Evolutionary conservation across 371 early-diverging fungal species (phyloP), one percentile per base, ranked within the genome.

Genomic region (Mortierella sp.): DNA sequence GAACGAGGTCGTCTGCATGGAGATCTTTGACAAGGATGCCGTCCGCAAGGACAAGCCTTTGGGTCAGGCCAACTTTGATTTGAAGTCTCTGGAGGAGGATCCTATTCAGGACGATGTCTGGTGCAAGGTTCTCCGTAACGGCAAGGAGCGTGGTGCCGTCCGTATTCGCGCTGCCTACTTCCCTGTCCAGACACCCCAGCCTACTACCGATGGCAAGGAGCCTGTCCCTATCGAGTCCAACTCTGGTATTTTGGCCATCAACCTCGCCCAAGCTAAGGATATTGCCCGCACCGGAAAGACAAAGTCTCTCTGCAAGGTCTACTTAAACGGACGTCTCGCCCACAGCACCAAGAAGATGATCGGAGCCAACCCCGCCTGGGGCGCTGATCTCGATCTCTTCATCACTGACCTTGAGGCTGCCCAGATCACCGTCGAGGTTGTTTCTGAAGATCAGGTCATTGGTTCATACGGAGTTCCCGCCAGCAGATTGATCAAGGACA

Each of bases 1-100:
- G 14, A 91, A 89, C 57, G 93, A 94, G 75, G 88, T 95, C 57
- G 87, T 90, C 58, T 94, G 95, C 85, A 90, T 90, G 89, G 96
- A 96, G 70, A 82, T 90, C 72, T 83, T 96, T 47, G 91, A 92
- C 8, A 87, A 96, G 68, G 96, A 96, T 74, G 88, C 90, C 19
- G 75, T 94, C 19, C 76, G 83, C 42, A 93, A 91, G 70, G 95
- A 96, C 82, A 93, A 92, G 58, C 84, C 89, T 0, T 79, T 97
- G 65, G 98, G 98, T 4, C 87, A 93, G 34, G 91, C 90, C 58
- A 86, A 89, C 72, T 93, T 91, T 81, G 89, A 91, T 58, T 75
- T 93, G 28, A 88, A 88, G 9, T 52, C 88, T 45, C 80, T 95
- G 58, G 92, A 92, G 58, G 90, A 92, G 10, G 84, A 90, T 68